A percentile compares a stretch with the other conserved stretches of the same genome.
These are phyloP conservation scores for Trichoderma asperellum DNA, from an alignment of 2,329 filamentous ascomycete species.

Conservation along the genomic window DNA sequence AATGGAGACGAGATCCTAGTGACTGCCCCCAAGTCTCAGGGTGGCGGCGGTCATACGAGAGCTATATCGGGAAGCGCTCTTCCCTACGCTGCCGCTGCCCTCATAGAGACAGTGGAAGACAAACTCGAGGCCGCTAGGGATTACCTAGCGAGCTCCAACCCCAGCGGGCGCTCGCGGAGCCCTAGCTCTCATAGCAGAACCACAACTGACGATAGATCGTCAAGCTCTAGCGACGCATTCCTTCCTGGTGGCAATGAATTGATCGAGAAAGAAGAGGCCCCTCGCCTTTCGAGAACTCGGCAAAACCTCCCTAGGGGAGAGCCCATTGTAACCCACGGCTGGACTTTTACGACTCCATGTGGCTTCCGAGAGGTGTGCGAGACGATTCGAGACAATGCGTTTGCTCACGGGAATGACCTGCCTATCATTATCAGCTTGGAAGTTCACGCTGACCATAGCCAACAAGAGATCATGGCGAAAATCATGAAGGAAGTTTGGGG, in stretches of 20 bases:
- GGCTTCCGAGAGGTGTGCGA: conserved; percentile 85
- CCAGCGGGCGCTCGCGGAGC: conserved; percentile 44
- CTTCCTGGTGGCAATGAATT: conserved; percentile 41
- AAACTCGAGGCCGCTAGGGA: conserved; percentile 36
- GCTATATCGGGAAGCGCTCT: conserved; percentile 53
- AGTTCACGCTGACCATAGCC: conserved; percentile 78
- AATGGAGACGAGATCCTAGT: conserved; percentile 62
- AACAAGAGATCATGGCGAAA: conserved; percentile 89
- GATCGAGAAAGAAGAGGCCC: conserved; percentile 42
- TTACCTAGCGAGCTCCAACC: conserved; percentile 39
- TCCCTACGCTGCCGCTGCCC: conserved; percentile 49
- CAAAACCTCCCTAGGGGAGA: conserved; percentile 55
- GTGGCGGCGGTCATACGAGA: conserved; percentile 49
- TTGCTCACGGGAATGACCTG: conserved; percentile 71
- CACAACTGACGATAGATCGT: conserved; percentile 38
- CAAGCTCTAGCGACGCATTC: conserved; percentile 39
- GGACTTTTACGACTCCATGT: conserved; percentile 84
- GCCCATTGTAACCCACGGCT: conserved; percentile 80
- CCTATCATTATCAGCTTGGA: conserved; percentile 92
- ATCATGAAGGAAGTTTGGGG: conserved; percentile 93
- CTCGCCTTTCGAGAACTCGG: conserved; percentile 35
- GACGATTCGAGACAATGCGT: conserved; percentile 78
- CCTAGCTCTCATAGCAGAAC: conserved; percentile 45
- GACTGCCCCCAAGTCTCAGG: conserved; percentile 44
- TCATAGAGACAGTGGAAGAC: conserved; percentile 45